phyloP scores from a whole-genome alignment of 441 rosid genomes.

The Adansonia grandidieri region DNA sequence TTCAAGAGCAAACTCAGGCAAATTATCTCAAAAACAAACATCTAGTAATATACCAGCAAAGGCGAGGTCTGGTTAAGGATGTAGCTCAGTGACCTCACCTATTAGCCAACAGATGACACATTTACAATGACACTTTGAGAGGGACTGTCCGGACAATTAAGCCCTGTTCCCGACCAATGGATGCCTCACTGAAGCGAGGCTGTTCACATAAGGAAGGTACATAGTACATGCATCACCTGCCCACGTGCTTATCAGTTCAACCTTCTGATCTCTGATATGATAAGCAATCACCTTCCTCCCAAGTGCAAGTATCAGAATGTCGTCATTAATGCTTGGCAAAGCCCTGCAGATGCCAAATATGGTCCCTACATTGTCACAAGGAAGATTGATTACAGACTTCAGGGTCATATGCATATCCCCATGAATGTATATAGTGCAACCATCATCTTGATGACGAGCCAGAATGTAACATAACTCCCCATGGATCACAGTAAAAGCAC shows the following conservation, averaged over 20 bases:
- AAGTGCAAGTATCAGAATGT: constrained; percentile 17
- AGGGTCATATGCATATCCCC: constrained; percentile 20
- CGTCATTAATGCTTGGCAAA: neutral
- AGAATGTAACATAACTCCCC: constrained; percentile 23
- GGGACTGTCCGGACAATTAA: neutral
- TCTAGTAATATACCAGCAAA: neutral
- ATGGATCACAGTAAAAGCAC: neutral
- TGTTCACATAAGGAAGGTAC: constrained; percentile 7
- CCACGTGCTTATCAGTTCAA: neutral
- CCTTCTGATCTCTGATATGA: neutral
- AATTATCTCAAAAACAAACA: neutral
- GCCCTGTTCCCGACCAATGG: neutral
- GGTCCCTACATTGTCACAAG: constrained; percentile 1
- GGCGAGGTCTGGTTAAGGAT: neutral
- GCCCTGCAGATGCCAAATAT: constrained; percentile 11
- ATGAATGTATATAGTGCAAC: constrained; percentile 1
- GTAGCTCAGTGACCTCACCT: neutral
- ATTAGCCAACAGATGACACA: neutral
- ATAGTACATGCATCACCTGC: neutral
- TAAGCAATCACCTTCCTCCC: constrained; percentile 16
- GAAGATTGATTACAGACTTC: neutral
- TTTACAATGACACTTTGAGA: neutral
- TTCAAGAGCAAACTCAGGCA: neutral
- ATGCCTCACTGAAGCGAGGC: neutral
- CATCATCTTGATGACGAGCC: neutral